phyloP scores from a whole-genome alignment of 169 alveolate species.

The Plasmodium knowlesi region DNA sequence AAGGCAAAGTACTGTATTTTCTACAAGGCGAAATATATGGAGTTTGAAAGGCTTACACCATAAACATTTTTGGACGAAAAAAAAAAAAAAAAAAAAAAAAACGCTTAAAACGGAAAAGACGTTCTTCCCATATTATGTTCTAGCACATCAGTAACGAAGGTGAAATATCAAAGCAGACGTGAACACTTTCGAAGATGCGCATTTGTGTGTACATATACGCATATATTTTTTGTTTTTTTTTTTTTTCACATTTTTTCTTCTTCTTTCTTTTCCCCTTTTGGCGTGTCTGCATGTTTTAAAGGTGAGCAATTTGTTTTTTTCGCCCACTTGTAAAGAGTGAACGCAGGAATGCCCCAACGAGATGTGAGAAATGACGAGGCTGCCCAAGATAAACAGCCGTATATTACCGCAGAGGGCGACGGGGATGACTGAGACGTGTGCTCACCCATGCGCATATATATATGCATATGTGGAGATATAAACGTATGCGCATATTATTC shows the following conservation, averaged over 20 bases:
- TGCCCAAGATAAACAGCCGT: not conserved
- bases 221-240: not conserved
- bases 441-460: not conserved
- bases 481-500: not conserved
- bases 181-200: not conserved
- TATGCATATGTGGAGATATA: not conserved
- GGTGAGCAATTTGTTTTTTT: not conserved
- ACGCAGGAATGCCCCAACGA: not conserved
- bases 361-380: not conserved
- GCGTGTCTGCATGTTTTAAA: not conserved
- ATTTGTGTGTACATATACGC: not conserved
- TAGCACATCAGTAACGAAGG: not conserved
- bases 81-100: constrained; percentile 16
- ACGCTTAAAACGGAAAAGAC: not conserved
- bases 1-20: not conserved
- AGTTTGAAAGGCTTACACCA: not conserved
- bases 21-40: not conserved
- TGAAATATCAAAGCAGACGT: not conserved
- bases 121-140: not conserved
- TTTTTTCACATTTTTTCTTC: not conserved
- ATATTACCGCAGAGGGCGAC: not conserved
- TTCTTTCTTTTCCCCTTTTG: not conserved
- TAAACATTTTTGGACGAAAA: not conserved
- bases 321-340: not conserved
- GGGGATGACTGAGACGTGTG: not conserved